Evolutionary conservation across 169 alveolate species (phyloP).

Genomic region (Pseudocohnilembus persalinus): DNA sequence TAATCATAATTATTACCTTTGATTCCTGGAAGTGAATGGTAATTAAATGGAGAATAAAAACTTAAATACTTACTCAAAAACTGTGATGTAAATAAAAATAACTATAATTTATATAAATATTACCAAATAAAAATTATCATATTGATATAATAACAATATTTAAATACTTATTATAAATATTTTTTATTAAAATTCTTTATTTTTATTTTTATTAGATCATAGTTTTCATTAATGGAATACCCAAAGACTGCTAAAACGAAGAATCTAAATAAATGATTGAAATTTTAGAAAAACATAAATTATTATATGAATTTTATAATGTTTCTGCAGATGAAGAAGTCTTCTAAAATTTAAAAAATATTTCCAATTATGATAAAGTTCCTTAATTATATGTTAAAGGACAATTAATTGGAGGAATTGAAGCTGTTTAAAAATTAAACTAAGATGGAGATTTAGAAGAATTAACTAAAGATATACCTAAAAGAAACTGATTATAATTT

Average conservation of each 20-base stretch:
- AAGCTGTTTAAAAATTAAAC: background rate
- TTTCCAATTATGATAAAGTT: conserved; percentile 15
- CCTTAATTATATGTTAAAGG: conserved; percentile 20
- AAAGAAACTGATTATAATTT: no score
- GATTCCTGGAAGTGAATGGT: conserved; percentile 45
- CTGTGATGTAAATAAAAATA: background rate
- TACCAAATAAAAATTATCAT: no score
- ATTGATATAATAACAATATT: no score
- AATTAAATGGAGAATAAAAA: conserved; percentile 21
- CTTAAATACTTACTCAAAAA: conserved; percentile 12
- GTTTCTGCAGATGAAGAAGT: conserved; percentile 31
- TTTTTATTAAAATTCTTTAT: no score
- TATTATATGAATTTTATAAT: conserved; percentile 31
- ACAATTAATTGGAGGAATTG: conserved; percentile 24
- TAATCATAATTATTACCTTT: conserved; percentile 18
- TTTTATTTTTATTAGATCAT: background rate
- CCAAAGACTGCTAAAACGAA: conserved; percentile 16
- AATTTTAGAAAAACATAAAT: conserved; percentile 3
- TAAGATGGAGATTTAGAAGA: conserved; percentile 19
- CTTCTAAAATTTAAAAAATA: background rate
- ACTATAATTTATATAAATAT: no score
- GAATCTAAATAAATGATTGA: conserved; percentile 27
- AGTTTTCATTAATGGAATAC: conserved; percentile 45
- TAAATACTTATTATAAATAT: background rate
- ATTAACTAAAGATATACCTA: no score